A percentile compares a stretch with the other conserved stretches of the same genome.
phyloP scores from a whole-genome alignment of 2,329 filamentous ascomycete genomes.

The Aaosphaeria pasadenensis region DNA sequence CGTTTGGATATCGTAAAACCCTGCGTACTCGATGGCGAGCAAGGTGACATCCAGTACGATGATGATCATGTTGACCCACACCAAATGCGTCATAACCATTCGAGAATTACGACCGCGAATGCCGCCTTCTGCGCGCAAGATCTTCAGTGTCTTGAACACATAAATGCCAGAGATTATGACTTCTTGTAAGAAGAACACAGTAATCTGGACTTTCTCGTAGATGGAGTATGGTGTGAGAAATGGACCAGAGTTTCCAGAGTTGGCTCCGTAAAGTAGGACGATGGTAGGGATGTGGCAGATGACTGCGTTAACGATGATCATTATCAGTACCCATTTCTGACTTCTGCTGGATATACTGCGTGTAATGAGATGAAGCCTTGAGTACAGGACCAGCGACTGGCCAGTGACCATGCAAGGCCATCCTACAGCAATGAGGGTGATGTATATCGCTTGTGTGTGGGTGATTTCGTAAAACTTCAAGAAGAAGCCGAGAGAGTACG shows the following conservation, averaged over 20 bases:
- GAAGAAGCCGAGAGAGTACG: conserved; percentile 44
- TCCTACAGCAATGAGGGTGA: conserved; percentile 44
- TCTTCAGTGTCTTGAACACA: conserved; percentile 5
- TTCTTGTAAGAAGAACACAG: conserved; percentile 35
- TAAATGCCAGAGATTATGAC: conserved; percentile 15
- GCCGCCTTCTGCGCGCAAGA: conserved; percentile 6
- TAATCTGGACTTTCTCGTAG: conserved; percentile 33
- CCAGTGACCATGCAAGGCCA: conserved; percentile 60
- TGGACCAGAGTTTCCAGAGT: conserved; percentile 30
- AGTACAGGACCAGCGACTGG: conserved; percentile 59
- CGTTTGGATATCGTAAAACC: conserved; percentile 37
- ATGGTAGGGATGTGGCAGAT: conserved; percentile 49
- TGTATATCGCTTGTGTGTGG: conserved; percentile 31
- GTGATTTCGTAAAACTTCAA: conserved; percentile 32
- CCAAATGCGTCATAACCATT: conserved; percentile 15
- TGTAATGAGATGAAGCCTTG: conserved; percentile 57
- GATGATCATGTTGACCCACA: conserved; percentile 38
- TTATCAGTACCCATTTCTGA: conserved; percentile 46
- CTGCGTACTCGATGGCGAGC: conserved; percentile 37
- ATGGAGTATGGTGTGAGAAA: conserved; percentile 26
- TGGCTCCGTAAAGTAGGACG: conserved; percentile 52
- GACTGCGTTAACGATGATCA: conserved; percentile 55
- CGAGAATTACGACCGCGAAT: conserved; percentile 5
- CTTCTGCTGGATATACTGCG: conserved; percentile 31
- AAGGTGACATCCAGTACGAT: conserved; percentile 38